Base-by-base conservation (phyloP, 1,284 basidiomycete genomes). In the Afroboletus lepidellus region DNA sequence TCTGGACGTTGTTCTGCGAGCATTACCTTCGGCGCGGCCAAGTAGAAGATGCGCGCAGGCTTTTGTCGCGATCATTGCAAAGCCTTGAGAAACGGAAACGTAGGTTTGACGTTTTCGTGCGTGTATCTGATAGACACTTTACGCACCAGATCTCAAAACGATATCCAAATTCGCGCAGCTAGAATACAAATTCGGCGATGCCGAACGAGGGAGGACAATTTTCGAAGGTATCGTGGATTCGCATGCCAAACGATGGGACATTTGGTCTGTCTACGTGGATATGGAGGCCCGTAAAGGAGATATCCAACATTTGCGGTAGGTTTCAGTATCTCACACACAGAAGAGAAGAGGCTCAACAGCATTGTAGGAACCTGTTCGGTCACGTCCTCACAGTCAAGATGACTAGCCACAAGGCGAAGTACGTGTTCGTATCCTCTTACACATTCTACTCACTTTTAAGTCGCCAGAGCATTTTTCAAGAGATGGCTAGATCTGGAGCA, bases 251-350 rank as follows among this genome's bases (percentile, higher is more conserved):
- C 84, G 94, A 44, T 87, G 94, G 75, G 96, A 99, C 69, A 74
- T 98, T 37, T 99, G 98, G 95, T 91, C 90, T 52, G 79, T 98
- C 51, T 99, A 99, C 72, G 87, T 98, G 67, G 97, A 99, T 68
- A 94, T 98, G 85, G 92, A 98, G 66, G 86, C 85, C 7, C 79
- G 81, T 41, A 83, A 87, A 67, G 73, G 78, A 21, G 84, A 96
- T 70, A 85, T 95, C 32, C 86, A 87, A 58, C 84, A 79, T 59
- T 70, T 92, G 41, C 77, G 93, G 82, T 87, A 69, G 25, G 76
- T 48, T 43, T 41, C 20, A 44, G 46, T 27, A 36, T 43, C 52
- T 56, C 16, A 39, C 16, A n/a, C 24, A n/a, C 27, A 20, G 24
- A 41, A n/a, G n/a, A n/a, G n/a, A 30, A 39, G 30, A 46, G 44